Base-by-base conservation (phyloP, 2,329 filamentous ascomycete genomes). In the Pseudopyricularia cyperi region DNA sequence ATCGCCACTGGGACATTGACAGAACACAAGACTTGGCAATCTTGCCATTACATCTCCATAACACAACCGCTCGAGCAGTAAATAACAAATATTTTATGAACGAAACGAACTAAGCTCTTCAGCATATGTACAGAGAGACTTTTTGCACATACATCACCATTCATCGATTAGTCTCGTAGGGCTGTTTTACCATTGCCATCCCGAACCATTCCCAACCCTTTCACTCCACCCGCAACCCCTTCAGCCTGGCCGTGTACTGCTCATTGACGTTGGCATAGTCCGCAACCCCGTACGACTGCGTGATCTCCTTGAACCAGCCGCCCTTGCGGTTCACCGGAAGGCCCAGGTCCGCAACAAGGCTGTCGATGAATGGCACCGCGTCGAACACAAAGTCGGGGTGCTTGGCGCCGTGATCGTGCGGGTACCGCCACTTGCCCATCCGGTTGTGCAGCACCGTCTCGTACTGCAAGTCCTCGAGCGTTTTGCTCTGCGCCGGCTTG, bases 331-430 rank as follows among this genome's bases (percentile, higher is more conserved):
- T 70, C 14, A 68, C 68, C 17, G 72, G 67, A 52, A 89, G 63
- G 0, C 79, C 83, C 52, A 90, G 59, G 62, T 91, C 86, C 4
- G 68, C 66, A 54, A 87, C 62, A 60, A 91, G 63, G 60, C 83
- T 60, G 63, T 90, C 86, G 17, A 88, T 62, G 54, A 89, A 93
- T 4, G 85, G 85, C 52, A 91, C 63, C 0, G 76, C 76, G 63
- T 93, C 87, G 60, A 91, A 90, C 17, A 87, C 81, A 57, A 89
- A 82, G 62, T 87, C 85, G 0, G 82, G 82, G 53, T 75, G 71
- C 60, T 71, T 74, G 37, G 69, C 71, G 1, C 84, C 84, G 59
- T 79, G 82, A 0, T 84, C 85, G 3, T 70, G 74, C 1, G 83
- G 79, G 58, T 85, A 86, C 26, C 86, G 73, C 76, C 82, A 83